Conservation (phyloP, 1,139 yeast genomes). For the Tardiomyces blankii region DNA sequence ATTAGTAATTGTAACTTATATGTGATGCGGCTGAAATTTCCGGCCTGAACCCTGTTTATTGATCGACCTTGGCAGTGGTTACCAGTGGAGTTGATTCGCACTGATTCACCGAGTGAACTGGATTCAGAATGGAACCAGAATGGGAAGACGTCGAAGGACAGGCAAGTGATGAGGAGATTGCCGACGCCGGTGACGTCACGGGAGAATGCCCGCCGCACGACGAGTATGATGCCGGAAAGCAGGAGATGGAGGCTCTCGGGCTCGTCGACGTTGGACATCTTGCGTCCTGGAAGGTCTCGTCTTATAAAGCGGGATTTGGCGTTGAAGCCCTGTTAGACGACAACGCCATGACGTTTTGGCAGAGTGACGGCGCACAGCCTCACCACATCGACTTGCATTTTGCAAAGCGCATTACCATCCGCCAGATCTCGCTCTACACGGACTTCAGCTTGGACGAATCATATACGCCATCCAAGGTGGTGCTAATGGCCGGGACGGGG, state of each 20-base stretch:
- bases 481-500: slow-evolving; percentile 73
- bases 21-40: too few relatives aligned
- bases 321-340: slow-evolving; percentile 63
- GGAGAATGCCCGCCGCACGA: neutral
- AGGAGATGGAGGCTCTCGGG: slow-evolving; percentile 47
- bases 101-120: too few relatives aligned
- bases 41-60: too few relatives aligned
- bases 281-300: slow-evolving; percentile 81
- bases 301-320: slow-evolving; percentile 64
- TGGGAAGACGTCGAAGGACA: neutral
- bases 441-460: slow-evolving; percentile 71
- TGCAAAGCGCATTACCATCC: slow-evolving; percentile 62
- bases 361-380: slow-evolving; percentile 92
- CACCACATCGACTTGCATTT: slow-evolving; percentile 76
- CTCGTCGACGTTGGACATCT: slow-evolving; percentile 64
- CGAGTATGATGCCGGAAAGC: neutral
- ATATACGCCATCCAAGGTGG: slow-evolving; percentile 74
- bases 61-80: too few relatives aligned
- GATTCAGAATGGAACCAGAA: neutral
- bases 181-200: neutral
- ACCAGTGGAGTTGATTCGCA: too few relatives aligned
- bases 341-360: slow-evolving; percentile 76
- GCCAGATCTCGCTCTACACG: slow-evolving; percentile 59
- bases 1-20: too few relatives aligned
- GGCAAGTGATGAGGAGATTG: neutral